Evolutionary conservation across 1,139 yeast genomes (phyloP), one percentile per base, ranked within the genome.

Genomic region (Geotrichum candidum): DNA sequence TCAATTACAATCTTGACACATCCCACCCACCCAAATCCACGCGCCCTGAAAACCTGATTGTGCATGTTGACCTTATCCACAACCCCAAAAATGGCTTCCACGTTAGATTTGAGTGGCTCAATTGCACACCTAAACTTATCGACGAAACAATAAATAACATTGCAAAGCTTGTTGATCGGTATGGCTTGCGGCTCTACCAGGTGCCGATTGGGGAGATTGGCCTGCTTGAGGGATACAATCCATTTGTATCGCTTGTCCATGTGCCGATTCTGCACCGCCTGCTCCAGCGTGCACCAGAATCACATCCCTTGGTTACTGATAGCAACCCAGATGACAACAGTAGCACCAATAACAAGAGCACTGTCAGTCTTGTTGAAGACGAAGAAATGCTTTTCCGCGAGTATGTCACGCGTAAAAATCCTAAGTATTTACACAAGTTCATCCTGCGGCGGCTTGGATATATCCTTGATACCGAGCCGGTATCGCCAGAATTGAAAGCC

Each of bases 71-170:
- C 72, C 82, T 86, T 60, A 94, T 91, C 2, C 97, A 91, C 72
- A 94, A 92, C 71, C 97, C 98, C 0, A 95, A 90, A 65, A 96
- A 91, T 70, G 91, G 97, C 70, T 94, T 87, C 76, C 98, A 92
- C 70, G 81, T 94, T 45, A 79, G 96, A 60, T 75, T 94, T 35
- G 97, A 94, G 73, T 94, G 99, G 99, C 77, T 94, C 51, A 90
- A 88, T 64, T 86, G 96, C 0, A 90, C 97, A 0, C 88, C 96
- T 0, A 88, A 87, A 70, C 80, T 92, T 58, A 86, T 94, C 62
- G 99, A 94, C 67, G 97, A 92, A 68, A 79, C 90, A 15, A 81
- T 94, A 41, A 85, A 81, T 51, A 84, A 84, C 59, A 87, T 97
- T 89, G 83, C 90, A 0, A 80, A 96, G 63, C 77, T 87, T 56